These are phyloP conservation scores for Tritrichomonas musculus DNA, from an alignment of 208 protist genomes.

Conservation along the genomic window DNA sequence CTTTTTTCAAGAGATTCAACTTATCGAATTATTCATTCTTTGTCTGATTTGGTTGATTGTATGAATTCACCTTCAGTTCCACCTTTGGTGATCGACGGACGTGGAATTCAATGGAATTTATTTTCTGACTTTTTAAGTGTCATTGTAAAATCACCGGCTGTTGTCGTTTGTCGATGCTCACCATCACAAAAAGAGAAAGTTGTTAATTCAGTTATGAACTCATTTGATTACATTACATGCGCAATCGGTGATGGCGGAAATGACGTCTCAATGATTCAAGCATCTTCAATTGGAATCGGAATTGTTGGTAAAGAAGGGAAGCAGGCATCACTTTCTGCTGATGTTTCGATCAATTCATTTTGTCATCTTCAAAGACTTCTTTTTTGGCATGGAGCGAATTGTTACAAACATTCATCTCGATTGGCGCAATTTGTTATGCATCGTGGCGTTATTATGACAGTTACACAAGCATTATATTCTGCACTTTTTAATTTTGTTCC, in stretches of 20 bases:
- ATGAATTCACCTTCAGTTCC: background rate
- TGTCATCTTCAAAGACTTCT: constrained; percentile 46
- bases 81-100: background rate
- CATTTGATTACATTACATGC: constrained; percentile 44
- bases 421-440: constrained; percentile 89
- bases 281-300: constrained; percentile 81
- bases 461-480: constrained; percentile 85
- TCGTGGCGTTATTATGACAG: constrained; percentile 90
- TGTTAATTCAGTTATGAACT: constrained; percentile 66
- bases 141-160: constrained; percentile 64
- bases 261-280: constrained; percentile 87
- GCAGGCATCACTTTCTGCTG: constrained; percentile 89
- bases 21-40: constrained; percentile 32
- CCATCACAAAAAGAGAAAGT: constrained; percentile 94
- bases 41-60: background rate
- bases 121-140: constrained; percentile 48
- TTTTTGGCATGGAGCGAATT: constrained; percentile 72
- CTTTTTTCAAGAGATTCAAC: constrained; percentile 39
- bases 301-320: constrained; percentile 93
- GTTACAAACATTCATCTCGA: constrained; percentile 50
- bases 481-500: constrained; percentile 88
- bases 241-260: constrained; percentile 96
- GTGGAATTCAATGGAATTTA: background rate
- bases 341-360: constrained; percentile 87
- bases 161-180: constrained; percentile 84